phyloP scores from a whole-genome alignment of 148 eudicot genomes.

The Gaultheria prostrata region DNA sequence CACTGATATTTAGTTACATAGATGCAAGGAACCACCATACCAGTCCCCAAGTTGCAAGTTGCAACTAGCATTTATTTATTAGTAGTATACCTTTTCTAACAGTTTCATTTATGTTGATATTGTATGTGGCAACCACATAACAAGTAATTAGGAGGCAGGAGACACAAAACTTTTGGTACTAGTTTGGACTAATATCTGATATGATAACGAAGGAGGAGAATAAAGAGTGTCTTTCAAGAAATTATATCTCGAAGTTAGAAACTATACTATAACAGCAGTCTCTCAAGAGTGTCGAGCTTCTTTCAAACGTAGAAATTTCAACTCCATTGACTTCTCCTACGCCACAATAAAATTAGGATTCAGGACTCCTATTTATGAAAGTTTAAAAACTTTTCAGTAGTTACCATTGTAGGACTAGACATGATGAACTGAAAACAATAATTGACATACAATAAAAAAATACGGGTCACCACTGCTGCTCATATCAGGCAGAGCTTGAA shows the following conservation, averaged over 20 bases:
- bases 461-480: background rate
- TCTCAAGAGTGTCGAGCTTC: background rate
- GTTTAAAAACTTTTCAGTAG: background rate
- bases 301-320: background rate
- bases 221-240: background rate
- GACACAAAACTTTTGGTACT: background rate
- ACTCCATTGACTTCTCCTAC: background rate
- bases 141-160: background rate
- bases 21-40: background rate
- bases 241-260: background rate
- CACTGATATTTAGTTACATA: background rate
- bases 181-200: background rate
- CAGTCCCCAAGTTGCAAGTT: background rate
- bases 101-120: background rate
- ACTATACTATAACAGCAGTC: background rate
- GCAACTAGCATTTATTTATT: background rate
- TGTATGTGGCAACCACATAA: background rate
- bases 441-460: background rate
- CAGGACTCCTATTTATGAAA: background rate
- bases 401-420: background rate
- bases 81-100: background rate
- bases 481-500: background rate
- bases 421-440: background rate
- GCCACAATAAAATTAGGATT: background rate
- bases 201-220: background rate